Evolutionary conservation across 345 rosid genomes (phyloP).

Genomic region (Pistacia integerrima): DNA sequence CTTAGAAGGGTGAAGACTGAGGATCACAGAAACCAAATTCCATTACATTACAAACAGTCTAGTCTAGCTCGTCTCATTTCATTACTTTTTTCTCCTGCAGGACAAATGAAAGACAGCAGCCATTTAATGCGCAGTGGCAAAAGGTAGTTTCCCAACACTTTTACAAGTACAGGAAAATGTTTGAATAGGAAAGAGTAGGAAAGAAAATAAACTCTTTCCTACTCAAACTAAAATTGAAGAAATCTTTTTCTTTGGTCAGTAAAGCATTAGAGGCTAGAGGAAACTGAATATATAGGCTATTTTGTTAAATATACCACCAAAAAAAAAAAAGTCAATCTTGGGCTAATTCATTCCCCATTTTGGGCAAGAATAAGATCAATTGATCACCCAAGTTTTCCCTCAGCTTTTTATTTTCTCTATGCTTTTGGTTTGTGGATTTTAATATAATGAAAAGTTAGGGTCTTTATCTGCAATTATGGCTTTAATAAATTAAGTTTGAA

Average conservation of each 20-base stretch:
- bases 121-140: slow-evolving; percentile 24
- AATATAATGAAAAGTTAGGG: not conserved
- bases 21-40: not conserved
- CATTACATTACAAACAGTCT: not conserved
- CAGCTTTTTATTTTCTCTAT: not conserved
- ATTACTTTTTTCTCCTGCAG: slow-evolving; percentile 1
- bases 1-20: not conserved
- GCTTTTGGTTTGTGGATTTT: not conserved
- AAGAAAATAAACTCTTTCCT: too few relatives aligned
- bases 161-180: not conserved
- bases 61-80: slow-evolving; percentile 12
- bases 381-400: not conserved
- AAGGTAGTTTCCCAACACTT: not conserved
- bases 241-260: too few relatives aligned
- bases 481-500: not conserved
- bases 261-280: not conserved
- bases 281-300: not conserved
- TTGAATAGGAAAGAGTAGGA: too few relatives aligned
- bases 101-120: slow-evolving; percentile 18
- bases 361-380: not conserved
- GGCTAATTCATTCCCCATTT: not conserved
- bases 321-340: too few relatives aligned
- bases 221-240: not conserved
- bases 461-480: not conserved
- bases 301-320: too few relatives aligned